Evolutionary conservation across 2,329 filamentous ascomycete genomes (phyloP).

Genomic region (Aspergillaceae sp.): DNA sequence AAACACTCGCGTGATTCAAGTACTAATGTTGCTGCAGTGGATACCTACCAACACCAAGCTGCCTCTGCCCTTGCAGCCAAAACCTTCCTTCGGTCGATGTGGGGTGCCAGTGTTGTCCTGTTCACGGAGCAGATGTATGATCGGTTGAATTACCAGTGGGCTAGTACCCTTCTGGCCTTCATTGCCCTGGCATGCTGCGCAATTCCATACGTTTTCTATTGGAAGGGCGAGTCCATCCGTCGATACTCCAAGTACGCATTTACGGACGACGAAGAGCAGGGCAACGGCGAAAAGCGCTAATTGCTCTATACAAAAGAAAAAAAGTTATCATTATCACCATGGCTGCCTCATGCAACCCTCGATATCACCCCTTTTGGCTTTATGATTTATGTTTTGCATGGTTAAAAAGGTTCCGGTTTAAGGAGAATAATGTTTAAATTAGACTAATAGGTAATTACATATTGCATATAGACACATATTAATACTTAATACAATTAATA

Average conservation of each 20-base stretch:
- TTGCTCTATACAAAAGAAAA: background rate
- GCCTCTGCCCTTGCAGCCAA: slow-evolving; percentile 74
- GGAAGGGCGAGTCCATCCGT: slow-evolving; percentile 63
- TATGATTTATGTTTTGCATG: too few species aligned
- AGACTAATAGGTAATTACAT: too few species aligned
- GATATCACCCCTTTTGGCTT: background rate
- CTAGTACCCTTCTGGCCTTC: slow-evolving; percentile 62
- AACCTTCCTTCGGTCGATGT: slow-evolving; percentile 70
- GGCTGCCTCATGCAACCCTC: too few species aligned
- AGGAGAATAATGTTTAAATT: too few species aligned
- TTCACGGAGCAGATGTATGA: slow-evolving; percentile 78
- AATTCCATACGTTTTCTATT: slow-evolving; percentile 78
- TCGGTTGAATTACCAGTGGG: slow-evolving; percentile 67
- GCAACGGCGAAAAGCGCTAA: slow-evolving; percentile 3
- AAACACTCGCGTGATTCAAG: background rate
- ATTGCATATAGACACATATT: too few species aligned
- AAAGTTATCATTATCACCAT: too few species aligned
- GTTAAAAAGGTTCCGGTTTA: too few species aligned
- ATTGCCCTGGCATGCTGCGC: slow-evolving; percentile 67
- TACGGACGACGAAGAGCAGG: slow-evolving; percentile 44
- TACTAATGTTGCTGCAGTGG: slow-evolving; percentile 35
- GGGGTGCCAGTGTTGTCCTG: slow-evolving; percentile 67
- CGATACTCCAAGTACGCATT: slow-evolving; percentile 65
- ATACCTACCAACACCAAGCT: slow-evolving; percentile 63
- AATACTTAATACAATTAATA: too few species aligned